Conservation (phyloP, 2,329 filamentous ascomycete species). For the Botryotinia calthae region DNA sequence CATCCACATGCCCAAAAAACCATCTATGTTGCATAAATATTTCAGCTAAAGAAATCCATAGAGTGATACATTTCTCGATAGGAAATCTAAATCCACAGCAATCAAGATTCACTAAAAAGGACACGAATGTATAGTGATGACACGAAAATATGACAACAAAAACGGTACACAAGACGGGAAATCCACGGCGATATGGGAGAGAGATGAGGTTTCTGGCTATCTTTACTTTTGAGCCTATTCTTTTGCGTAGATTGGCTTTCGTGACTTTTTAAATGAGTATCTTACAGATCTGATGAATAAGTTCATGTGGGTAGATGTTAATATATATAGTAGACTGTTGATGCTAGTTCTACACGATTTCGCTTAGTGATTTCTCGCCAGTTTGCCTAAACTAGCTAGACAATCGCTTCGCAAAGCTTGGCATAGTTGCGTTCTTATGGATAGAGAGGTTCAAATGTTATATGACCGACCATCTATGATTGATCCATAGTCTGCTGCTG, state of each 20-base stretch:
- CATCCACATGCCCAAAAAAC: too few species aligned
- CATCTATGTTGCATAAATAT: too few species aligned
- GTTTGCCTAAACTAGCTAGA: background rate
- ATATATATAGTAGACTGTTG: background rate
- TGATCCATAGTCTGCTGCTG: background rate
- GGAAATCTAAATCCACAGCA: too few species aligned
- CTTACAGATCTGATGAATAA: background rate
- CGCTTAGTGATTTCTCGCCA: background rate
- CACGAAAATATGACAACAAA: background rate
- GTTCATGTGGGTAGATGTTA: background rate
- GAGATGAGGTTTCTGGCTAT: background rate
- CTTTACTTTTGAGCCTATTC: fast-evolving
- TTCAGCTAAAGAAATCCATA: too few species aligned
- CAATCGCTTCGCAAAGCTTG: background rate
- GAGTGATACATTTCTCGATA: too few species aligned
- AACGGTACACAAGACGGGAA: background rate
- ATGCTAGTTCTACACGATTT: background rate
- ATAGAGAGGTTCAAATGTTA: background rate
- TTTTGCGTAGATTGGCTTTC: background rate
- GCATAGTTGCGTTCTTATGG: background rate
- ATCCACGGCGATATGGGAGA: too few species aligned
- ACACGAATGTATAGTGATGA: background rate
- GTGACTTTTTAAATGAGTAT: too few species aligned
- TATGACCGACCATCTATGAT: background rate
- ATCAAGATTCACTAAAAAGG: too few species aligned